A percentile compares a stretch with the other conserved stretches of the same genome.
phyloP scores from a whole-genome alignment of 768 basidiomycete species.

The Termitomyces sp. region DNA sequence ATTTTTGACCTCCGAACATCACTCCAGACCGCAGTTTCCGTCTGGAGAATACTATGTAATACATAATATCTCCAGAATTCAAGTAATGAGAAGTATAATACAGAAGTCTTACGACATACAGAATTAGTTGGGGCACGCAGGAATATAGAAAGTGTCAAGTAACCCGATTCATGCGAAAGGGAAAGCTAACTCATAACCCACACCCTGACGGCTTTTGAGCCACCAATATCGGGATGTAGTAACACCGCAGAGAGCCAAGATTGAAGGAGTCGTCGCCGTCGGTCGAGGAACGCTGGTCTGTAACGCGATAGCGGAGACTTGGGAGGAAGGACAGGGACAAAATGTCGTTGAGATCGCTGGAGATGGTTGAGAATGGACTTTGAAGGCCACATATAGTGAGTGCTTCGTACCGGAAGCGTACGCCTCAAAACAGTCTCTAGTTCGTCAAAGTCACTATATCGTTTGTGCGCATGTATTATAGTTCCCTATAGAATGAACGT shows the following conservation, averaged over 20 bases:
- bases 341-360: slow-evolving; percentile 29
- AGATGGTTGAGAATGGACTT: background rate
- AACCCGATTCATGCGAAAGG: background rate
- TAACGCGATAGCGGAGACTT: slow-evolving; percentile 66
- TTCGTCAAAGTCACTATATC: slow-evolving; percentile 61
- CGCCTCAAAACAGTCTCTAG: slow-evolving; percentile 42
- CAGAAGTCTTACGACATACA: background rate
- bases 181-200: slow-evolving; percentile 50
- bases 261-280: slow-evolving; percentile 51
- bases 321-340: slow-evolving; percentile 58
- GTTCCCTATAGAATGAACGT: slow-evolving; percentile 36
- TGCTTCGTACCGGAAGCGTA: slow-evolving; percentile 44
- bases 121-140: background rate
- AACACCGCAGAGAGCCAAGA: slow-evolving; percentile 62
- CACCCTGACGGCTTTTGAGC: slow-evolving; percentile 46
- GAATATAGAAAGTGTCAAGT: too few relatives aligned
- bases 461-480: slow-evolving; percentile 57
- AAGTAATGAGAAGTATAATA: too few relatives aligned
- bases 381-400: background rate
- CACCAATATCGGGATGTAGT: slow-evolving; percentile 67
- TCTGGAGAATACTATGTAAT: background rate
- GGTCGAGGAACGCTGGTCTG: slow-evolving; percentile 62
- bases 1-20: background rate
- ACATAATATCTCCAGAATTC: background rate
- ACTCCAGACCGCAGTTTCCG: background rate